phyloP scores from a whole-genome alignment of 2,329 filamentous ascomycete genomes.

The Alternaria sp. region DNA sequence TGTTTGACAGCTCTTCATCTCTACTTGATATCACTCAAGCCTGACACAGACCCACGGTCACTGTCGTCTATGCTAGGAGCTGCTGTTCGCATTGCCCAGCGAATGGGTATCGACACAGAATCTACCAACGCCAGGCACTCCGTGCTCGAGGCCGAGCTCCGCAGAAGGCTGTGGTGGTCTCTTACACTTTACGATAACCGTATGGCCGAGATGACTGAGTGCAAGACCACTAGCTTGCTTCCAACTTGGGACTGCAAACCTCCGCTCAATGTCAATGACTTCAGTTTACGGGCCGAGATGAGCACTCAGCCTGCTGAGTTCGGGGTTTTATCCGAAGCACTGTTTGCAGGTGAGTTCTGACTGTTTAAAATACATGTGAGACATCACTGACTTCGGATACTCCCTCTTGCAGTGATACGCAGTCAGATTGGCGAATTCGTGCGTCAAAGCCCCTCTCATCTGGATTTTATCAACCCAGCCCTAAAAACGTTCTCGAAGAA shows the following conservation, averaged over 20 bases:
- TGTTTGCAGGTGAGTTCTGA: constrained; percentile 47
- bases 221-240: constrained; percentile 60
- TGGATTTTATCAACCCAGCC: constrained; percentile 58
- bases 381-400: neutral
- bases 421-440: constrained; percentile 58
- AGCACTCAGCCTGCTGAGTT: constrained; percentile 51
- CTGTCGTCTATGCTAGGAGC: constrained; percentile 67
- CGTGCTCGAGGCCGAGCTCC: constrained; percentile 67
- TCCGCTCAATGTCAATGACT: constrained; percentile 64
- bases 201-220: constrained; percentile 62
- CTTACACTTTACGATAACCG: constrained; percentile 67
- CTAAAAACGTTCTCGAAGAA: constrained; percentile 52
- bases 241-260: constrained; percentile 58
- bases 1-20: constrained; percentile 63
- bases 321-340: constrained; percentile 58
- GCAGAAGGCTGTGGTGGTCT: constrained; percentile 70
- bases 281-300: constrained; percentile 54
- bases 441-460: constrained; percentile 53
- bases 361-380: neutral
- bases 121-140: constrained; percentile 58
- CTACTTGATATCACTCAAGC: constrained; percentile 65
- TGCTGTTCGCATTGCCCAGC: constrained; percentile 67
- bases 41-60: constrained; percentile 55
- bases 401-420: constrained; percentile 52
- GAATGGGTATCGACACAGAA: constrained; percentile 70